Conservation (phyloP, 1,139 yeast species). For the Scheffersomyces illinoinensis region DNA sequence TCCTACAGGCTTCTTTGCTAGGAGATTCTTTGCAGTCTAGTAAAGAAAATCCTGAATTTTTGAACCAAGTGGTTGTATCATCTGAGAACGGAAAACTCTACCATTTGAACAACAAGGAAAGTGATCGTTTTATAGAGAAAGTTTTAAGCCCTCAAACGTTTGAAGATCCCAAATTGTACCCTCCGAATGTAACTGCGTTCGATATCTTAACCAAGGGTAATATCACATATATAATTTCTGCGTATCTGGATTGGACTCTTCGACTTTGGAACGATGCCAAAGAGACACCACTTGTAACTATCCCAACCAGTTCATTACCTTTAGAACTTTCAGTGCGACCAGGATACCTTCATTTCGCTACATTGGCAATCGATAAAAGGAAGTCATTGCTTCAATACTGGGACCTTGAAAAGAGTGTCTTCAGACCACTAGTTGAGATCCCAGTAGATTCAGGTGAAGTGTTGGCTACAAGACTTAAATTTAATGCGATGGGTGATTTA, state of each 20-base stretch:
- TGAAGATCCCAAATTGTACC: conserved; percentile 8
- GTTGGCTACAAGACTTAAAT: conserved; percentile 19
- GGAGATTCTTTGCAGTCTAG: neutral
- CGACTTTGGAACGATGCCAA: conserved; percentile 22
- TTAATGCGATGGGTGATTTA: conserved; percentile 21
- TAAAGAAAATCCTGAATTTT: conserved; percentile 10
- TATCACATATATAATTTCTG: conserved; percentile 17
- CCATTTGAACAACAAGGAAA: conserved; percentile 28
- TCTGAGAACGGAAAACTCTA: conserved; percentile 51
- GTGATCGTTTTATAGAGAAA: conserved; percentile 21
- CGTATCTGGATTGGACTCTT: conserved; percentile 33
- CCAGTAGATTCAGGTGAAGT: conserved; percentile 10
- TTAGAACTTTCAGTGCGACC: conserved; percentile 48
- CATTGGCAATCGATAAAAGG: conserved; percentile 37
- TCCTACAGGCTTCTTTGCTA: neutral
- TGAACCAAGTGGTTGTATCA: conserved; percentile 41
- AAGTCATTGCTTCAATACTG: conserved; percentile 49
- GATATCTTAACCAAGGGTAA: conserved; percentile 1
- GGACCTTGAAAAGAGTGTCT: conserved; percentile 46
- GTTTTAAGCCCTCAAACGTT: neutral
- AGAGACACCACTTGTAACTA: conserved; percentile 17
- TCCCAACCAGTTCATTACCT: conserved; percentile 42
- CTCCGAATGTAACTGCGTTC: conserved; percentile 8
- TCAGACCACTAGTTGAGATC: conserved; percentile 36
- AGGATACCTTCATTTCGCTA: conserved; percentile 44